Conservation (phyloP, 192 early-diverging fungal genomes). For the Diversispora epigaea region DNA sequence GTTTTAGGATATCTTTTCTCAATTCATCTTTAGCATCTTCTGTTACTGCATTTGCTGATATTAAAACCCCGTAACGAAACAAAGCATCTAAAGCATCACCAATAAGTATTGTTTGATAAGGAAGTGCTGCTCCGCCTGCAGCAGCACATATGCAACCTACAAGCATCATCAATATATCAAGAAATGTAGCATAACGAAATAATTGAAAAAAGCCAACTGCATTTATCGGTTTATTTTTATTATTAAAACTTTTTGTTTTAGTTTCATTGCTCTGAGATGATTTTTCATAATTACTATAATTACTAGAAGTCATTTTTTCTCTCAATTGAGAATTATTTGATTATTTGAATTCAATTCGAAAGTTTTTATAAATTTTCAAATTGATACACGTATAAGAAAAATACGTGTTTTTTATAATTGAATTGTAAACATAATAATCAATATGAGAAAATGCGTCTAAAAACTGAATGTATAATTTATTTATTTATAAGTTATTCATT, state of each 20-base stretch:
- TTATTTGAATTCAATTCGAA: too few relatives aligned
- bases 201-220: not conserved
- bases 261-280: too few relatives aligned
- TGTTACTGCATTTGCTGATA: not conserved
- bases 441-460: too few relatives aligned
- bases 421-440: too few relatives aligned
- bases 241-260: not conserved
- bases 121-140: not conserved
- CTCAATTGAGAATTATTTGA: too few relatives aligned
- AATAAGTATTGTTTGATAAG: conserved; percentile 8
- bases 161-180: conserved; percentile 4
- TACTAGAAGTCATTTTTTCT: too few relatives aligned
- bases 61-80: not conserved
- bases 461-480: too few relatives aligned
- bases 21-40: not conserved
- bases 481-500: too few relatives aligned
- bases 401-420: too few relatives aligned
- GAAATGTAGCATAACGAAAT: not conserved
- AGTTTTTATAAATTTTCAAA: too few relatives aligned
- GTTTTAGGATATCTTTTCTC: not conserved
- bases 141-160: conserved; percentile 7
- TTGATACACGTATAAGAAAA: too few relatives aligned
- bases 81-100: not conserved
- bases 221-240: not conserved
- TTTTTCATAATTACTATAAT: too few relatives aligned